phyloP scores from a whole-genome alignment of 1,139 yeast species.

The Arxiozyma heterogenica region DNA sequence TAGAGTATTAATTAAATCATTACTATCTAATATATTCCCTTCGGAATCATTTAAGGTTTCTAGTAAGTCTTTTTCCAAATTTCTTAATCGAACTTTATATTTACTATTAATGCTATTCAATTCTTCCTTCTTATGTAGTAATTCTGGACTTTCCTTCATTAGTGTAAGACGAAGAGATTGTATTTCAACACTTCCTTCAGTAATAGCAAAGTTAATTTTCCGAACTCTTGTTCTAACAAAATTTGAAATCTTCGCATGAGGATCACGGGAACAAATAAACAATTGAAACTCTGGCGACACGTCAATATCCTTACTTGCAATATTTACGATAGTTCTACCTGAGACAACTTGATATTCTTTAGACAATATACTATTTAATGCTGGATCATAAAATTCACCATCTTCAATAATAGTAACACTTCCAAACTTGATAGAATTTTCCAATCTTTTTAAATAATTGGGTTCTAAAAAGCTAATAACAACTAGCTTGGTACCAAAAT shows the following conservation, averaged over 20 bases:
- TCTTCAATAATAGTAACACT: slow-evolving; percentile 63
- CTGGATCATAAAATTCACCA: slow-evolving; percentile 73
- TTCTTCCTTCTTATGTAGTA: slow-evolving; percentile 50
- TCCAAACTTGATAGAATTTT: slow-evolving; percentile 79
- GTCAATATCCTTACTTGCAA: slow-evolving; percentile 62
- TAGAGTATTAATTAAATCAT: slow-evolving; percentile 47
- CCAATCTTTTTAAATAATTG: slow-evolving; percentile 61
- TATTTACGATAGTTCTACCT: slow-evolving; percentile 52
- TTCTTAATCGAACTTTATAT: slow-evolving; percentile 45
- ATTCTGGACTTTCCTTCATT: slow-evolving; percentile 51
- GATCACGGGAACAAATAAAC: slow-evolving; percentile 53
- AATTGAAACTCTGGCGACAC: slow-evolving; percentile 56
- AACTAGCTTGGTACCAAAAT: slow-evolving; percentile 35
- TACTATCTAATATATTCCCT: slow-evolving; percentile 64
- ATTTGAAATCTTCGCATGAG: slow-evolving; percentile 40
- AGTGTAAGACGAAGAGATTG: slow-evolving; percentile 56
- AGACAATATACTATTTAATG: slow-evolving; percentile 52
- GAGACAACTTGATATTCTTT: slow-evolving; percentile 58
- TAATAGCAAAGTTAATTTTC: slow-evolving; percentile 61
- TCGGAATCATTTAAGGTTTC: slow-evolving; percentile 47
- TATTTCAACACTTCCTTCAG: slow-evolving; percentile 55
- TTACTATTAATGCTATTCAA: slow-evolving; percentile 50
- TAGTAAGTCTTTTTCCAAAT: slow-evolving; percentile 55
- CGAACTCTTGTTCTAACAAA: slow-evolving; percentile 55
- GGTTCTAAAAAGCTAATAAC: slow-evolving; percentile 66